Evolutionary conservation across 2,329 filamentous ascomycete species (phyloP).

Genomic region (Tolypocladium capitatum): DNA sequence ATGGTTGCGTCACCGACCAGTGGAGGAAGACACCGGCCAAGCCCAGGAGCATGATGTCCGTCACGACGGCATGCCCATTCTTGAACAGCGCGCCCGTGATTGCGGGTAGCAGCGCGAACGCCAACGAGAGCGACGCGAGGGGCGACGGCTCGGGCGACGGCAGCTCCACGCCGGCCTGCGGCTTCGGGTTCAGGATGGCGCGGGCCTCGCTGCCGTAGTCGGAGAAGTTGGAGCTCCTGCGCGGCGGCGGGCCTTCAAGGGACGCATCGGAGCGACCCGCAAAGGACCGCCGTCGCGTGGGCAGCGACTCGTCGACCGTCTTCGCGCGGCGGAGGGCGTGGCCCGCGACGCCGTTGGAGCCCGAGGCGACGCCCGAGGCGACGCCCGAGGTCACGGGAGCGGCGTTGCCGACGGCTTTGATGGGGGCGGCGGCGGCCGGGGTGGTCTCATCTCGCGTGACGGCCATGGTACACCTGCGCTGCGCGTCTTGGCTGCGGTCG

Average conservation of each 20-base stretch:
- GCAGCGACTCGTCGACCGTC: constrained; percentile 24
- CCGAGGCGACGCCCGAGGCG: constrained; percentile 2
- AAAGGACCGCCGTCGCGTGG: constrained; percentile 5
- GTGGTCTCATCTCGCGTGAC: neutral
- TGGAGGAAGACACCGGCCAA: constrained; percentile 79
- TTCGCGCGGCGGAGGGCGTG: constrained; percentile 27
- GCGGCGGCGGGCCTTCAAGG: constrained; percentile 24
- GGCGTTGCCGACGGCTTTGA: neutral
- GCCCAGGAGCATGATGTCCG: constrained; percentile 69
- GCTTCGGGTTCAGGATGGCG: constrained; percentile 45
- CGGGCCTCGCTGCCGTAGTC: constrained; percentile 60
- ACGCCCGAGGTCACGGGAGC: neutral
- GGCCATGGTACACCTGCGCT: neutral
- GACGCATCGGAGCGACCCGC: constrained; percentile 13
- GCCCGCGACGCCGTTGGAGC: constrained; percentile 11
- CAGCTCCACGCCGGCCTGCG: constrained; percentile 25
- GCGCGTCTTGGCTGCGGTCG: neutral
- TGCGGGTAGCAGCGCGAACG: constrained; percentile 73
- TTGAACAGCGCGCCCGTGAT: constrained; percentile 74
- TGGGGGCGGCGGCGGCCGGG: neutral
- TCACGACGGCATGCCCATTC: constrained; percentile 71
- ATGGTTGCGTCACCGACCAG: constrained; percentile 83
- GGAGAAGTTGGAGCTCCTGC: constrained; percentile 67
- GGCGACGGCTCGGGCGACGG: constrained; percentile 43
- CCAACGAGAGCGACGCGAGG: constrained; percentile 71